Percentiles rank a stretch among this genome's conserved stretches.
These are phyloP conservation scores for Erucastrum elatum DNA, from an alignment of 345 rosid genomes.

Conservation along the genomic window DNA sequence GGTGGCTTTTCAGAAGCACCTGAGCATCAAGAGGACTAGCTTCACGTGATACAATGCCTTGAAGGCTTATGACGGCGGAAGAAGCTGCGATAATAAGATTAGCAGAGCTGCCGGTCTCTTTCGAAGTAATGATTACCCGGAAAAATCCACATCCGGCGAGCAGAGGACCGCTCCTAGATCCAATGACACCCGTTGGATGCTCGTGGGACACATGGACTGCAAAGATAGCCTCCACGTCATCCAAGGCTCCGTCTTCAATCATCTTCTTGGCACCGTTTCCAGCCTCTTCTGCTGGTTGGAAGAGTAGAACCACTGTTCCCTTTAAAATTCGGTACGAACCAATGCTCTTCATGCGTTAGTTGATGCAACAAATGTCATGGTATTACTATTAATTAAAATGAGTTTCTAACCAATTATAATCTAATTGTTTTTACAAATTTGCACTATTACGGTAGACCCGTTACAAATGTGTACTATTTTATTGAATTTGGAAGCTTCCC, in stretches of 20 bases:
- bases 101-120: constrained; percentile 34
- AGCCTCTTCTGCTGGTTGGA: constrained; percentile 97
- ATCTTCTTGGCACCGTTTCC: constrained; percentile 88
- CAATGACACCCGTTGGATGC: constrained; percentile 70
- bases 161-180: constrained; percentile 82
- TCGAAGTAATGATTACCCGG: constrained; percentile 53
- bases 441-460: not conserved
- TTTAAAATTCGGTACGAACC: constrained; percentile 7
- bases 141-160: constrained; percentile 94
- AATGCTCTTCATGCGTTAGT: not conserved
- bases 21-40: constrained; percentile 83
- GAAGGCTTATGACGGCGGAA: constrained; percentile 74
- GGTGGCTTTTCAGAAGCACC: constrained; percentile 33
- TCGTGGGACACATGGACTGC: constrained; percentile 85
- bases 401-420: not conserved
- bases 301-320: constrained; percentile 86
- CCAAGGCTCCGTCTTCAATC: constrained; percentile 78
- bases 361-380: not conserved
- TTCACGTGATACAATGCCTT: constrained; percentile 85
- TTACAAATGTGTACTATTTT: not conserved
- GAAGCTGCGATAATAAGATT: constrained; percentile 74
- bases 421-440: not conserved
- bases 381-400: not conserved
- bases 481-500: not conserved
- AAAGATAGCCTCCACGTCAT: constrained; percentile 73